These are phyloP conservation scores for Aspergillus spinulosporus DNA, from an alignment of 2,329 filamentous ascomycete species.

Conservation along the genomic window DNA sequence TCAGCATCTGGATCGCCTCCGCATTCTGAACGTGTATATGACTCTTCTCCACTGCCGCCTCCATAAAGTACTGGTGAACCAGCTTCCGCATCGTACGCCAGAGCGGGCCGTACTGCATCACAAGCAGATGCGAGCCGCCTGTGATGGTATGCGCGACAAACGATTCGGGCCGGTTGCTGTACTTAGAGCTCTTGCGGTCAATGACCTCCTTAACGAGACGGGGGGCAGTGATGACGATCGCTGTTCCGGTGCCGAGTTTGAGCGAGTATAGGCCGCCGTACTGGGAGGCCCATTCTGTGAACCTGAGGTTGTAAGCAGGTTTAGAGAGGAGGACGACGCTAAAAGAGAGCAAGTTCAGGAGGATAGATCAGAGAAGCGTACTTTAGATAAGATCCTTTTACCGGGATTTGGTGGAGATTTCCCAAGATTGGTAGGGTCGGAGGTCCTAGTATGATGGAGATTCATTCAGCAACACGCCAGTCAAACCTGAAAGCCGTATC, in stretches of 20 bases:
- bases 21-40: too few species aligned
- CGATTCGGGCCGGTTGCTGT: neutral
- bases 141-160: neutral
- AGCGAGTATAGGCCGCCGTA: slow-evolving; percentile 48
- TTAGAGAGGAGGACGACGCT: too few species aligned
- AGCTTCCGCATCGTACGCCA: neutral
- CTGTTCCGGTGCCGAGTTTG: slow-evolving; percentile 46
- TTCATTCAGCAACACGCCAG: too few species aligned
- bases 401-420: neutral
- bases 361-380: neutral
- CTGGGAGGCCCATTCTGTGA: slow-evolving; percentile 47
- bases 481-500: too few species aligned
- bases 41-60: too few species aligned
- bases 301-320: slow-evolving; percentile 27
- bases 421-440: neutral
- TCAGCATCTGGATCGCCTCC: too few species aligned
- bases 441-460: neutral
- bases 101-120: neutral
- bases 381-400: neutral
- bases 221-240: slow-evolving; percentile 41
- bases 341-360: too few species aligned
- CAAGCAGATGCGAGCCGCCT: neutral
- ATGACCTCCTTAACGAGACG: neutral
- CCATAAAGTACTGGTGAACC: neutral
- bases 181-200: neutral